Evolutionary conservation across 1,284 basidiomycete genomes (phyloP), one percentile per base, ranked within the genome.

Genomic region (Ceratobasidium sp.): DNA sequence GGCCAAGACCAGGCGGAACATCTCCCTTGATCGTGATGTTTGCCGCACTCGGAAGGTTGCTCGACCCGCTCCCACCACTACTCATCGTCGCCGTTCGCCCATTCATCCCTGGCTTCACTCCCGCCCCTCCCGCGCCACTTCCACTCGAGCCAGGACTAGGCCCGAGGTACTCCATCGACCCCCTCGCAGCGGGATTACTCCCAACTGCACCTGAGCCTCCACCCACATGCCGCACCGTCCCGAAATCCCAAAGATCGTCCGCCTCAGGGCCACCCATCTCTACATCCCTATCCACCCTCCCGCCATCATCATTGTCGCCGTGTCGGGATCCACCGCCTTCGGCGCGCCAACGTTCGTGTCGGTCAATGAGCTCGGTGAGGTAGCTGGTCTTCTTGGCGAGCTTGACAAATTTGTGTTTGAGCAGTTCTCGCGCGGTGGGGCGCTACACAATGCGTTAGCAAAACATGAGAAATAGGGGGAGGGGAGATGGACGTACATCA

Each of bases 201-300:
- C 65, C 51, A 69, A 34, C 51, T 16, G 22, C 34, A 19, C 58
- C 24, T 19, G 34, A n/a, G 31, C n/a, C 51, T 27, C 29, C 37
- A 9, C 65, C 83, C 29, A 85, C 87, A 78, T 93, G 90, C 74
- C 92, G 90, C 63, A 96, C 89, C 16, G 94, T 96, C 27, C 94
- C 92, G 85, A 98, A 98, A 81, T 98, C 96, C 96, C 96, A 98
- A 31, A 97, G 84, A 77, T 96, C 95, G 76, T 96, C 94, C 7
- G 87, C 85, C 76, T 94, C 92, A 46, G 46, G 53, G 37, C 54
- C 39, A 34, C 19, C 61, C 16, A 53, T 68, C 48, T 19, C 51
- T 27, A 82, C 86, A 76, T 81, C 93, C 90, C 86, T 77, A 74
- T 92, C 90, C 66, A 89, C 86, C 24, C 85, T 83, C 58, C 87